Conservation (phyloP, 164 flowering plant species). For the Cinnamomum micranthum region DNA sequence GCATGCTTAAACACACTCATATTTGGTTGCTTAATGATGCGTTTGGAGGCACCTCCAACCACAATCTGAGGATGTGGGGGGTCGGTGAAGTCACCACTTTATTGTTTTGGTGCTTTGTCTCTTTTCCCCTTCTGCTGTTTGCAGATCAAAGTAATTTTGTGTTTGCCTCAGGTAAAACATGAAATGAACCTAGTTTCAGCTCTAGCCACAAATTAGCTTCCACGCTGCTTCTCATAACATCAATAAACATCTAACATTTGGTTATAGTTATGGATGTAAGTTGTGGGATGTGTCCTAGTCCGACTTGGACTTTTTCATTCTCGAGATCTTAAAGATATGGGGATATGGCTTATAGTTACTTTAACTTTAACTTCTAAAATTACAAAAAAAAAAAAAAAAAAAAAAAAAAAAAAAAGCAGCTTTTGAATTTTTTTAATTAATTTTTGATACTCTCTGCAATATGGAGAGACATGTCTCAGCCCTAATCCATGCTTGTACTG, state of each 20-base stretch:
- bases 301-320: no score
- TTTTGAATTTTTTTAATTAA: no score
- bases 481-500: no score
- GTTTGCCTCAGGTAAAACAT: not conserved
- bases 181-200: not conserved
- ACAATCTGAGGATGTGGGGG: not conserved
- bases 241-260: not conserved
- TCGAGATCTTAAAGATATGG: no score
- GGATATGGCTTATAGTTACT: no score
- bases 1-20: not conserved
- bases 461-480: no score
- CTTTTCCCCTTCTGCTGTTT: not conserved
- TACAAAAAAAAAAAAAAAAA: no score
- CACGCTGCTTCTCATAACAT: not conserved
- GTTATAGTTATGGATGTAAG: no score
- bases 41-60: not conserved
- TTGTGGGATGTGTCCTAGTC: no score
- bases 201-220: not conserved
- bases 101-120: not conserved
- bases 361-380: no score
- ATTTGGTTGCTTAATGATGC: not conserved
- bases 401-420: no score
- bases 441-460: no score
- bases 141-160: not conserved
- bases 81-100: not conserved